Base-by-base conservation (phyloP, 116 monocot species). In the Papilionanthe hybrid region DNA sequence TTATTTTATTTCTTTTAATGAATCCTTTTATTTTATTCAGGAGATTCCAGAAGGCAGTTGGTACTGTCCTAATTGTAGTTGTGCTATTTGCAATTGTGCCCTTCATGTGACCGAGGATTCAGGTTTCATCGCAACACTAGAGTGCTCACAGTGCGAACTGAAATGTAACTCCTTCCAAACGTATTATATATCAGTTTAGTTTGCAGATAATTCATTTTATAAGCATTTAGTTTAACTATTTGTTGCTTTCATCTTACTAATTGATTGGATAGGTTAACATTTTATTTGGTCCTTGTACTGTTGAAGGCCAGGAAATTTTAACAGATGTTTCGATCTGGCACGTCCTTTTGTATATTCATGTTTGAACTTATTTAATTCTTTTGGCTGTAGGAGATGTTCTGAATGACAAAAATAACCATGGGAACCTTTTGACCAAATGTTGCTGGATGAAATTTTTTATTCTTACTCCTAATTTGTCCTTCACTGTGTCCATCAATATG, bases 11-110 rank as follows among this genome's bases (percentile, higher is more conserved):
- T 69, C 23, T 30, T 69, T 42, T 42, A 43, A 72, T 72, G 17
- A 0, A 28, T 42, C 42, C 58, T 65, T 49, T 17, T 66, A n/a
- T 66, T 79, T 79, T 45, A 30, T 83, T 63, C 93, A 96, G 96
- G 84, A 93, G 22, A 67, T 96, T 88, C 89, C 93, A 37, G 93
- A 96, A 88, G 96, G 89, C 43, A 89, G 77, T 74, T 96, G 96
- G 96, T 90, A 92, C 80, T 96, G 96, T 79, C 83, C 87, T 55
- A 87, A 82, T 47, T 93, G 96, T 82, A 83, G 67, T 63, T 96
- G 96, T 78, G 32, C 67, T 68, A 44, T 80, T 45, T 96, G 96
- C 75, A 83, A 88, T 42, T 83, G 79, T 53, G 77, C 78, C 55
- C 79, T 82, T 76, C 82, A 79, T 23, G 41, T 18, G 37, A 71